Percentiles rank a stretch among this genome's conserved stretches.
Conservation (phyloP, 805 yeast species). For the Starmerella bombi region DNA sequence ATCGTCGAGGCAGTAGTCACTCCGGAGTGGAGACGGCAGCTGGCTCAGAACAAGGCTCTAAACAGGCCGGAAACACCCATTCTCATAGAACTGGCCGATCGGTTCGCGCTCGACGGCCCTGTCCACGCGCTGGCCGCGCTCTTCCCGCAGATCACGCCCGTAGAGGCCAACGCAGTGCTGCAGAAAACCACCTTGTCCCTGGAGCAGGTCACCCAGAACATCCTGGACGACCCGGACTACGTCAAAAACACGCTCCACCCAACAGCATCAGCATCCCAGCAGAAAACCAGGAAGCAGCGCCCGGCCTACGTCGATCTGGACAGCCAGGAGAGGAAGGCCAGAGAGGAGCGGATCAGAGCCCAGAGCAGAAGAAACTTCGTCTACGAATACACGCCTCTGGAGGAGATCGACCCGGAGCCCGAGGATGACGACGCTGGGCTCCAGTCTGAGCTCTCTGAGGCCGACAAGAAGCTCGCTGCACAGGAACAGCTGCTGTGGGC, state of each 20-base stretch:
- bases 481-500: slow-evolving; percentile 16
- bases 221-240: slow-evolving; percentile 50
- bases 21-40: background rate
- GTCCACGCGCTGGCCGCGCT: slow-evolving; percentile 23
- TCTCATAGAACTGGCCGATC: slow-evolving; percentile 1
- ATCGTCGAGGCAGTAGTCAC: slow-evolving; percentile 7
- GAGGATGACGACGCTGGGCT: slow-evolving; percentile 85
- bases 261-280: background rate
- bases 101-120: slow-evolving; percentile 6
- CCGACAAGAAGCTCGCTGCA: slow-evolving; percentile 39
- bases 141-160: slow-evolving; percentile 48
- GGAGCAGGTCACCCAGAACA: slow-evolving; percentile 42
- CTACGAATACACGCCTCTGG: slow-evolving; percentile 32
- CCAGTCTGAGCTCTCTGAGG: slow-evolving; percentile 25
- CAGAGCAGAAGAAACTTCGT: slow-evolving; percentile 31
- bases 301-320: slow-evolving; percentile 26
- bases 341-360: slow-evolving; percentile 7
- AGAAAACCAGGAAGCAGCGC: slow-evolving; percentile 4
- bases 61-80: slow-evolving; percentile 1
- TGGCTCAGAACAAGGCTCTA: background rate
- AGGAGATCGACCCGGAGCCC: slow-evolving; percentile 12
- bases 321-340: slow-evolving; percentile 16
- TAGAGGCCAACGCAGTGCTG: slow-evolving; percentile 39
- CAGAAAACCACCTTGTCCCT: slow-evolving; percentile 32
- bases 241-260: slow-evolving; percentile 26